Evolutionary conservation across 805 yeast species (phyloP).

Genomic region (Ogataea trehaloabstinens): DNA sequence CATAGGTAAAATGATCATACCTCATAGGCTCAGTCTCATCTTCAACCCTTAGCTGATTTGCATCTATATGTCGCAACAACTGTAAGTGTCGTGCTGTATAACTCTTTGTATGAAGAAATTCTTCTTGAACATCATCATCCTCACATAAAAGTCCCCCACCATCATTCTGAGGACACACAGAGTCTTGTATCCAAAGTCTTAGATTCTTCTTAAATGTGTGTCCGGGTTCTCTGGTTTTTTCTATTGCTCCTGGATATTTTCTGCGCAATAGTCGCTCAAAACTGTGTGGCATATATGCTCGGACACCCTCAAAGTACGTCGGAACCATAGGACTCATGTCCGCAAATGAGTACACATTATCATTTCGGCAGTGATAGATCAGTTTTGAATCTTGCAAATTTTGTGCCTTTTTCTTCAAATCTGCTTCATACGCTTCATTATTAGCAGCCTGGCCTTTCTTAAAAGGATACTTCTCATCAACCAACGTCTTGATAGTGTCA

Average conservation of each 20-base stretch:
- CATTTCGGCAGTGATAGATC: constrained; percentile 52
- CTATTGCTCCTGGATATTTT: constrained; percentile 46
- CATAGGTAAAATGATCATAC: constrained; percentile 25
- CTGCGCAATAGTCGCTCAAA: constrained; percentile 39
- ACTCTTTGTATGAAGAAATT: constrained; percentile 30
- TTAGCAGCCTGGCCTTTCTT: constrained; percentile 13
- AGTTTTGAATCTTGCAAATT: constrained; percentile 22
- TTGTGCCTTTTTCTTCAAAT: constrained; percentile 9
- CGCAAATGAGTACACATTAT: constrained; percentile 45
- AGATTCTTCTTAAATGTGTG: constrained; percentile 49
- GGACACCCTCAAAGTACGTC: constrained; percentile 53
- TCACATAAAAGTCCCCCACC: constrained; percentile 30
- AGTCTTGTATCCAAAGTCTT: constrained; percentile 51
- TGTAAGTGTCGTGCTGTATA: constrained; percentile 26
- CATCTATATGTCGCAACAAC: constrained; percentile 12
- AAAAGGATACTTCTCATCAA: constrained; percentile 19
- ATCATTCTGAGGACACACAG: constrained; percentile 26
- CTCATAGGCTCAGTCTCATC: constrained; percentile 28
- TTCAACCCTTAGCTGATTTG: constrained; percentile 13
- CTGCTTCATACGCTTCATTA: constrained; percentile 15
- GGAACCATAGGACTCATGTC: constrained; percentile 50
- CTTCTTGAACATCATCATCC: constrained; percentile 29
- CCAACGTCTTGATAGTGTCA: constrained; percentile 14
- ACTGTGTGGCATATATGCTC: constrained; percentile 51
- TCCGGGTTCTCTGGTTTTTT: constrained; percentile 35